Evolutionary conservation across 2,329 filamentous ascomycete species (phyloP).

Genomic region (Parastagonospora avenae): DNA sequence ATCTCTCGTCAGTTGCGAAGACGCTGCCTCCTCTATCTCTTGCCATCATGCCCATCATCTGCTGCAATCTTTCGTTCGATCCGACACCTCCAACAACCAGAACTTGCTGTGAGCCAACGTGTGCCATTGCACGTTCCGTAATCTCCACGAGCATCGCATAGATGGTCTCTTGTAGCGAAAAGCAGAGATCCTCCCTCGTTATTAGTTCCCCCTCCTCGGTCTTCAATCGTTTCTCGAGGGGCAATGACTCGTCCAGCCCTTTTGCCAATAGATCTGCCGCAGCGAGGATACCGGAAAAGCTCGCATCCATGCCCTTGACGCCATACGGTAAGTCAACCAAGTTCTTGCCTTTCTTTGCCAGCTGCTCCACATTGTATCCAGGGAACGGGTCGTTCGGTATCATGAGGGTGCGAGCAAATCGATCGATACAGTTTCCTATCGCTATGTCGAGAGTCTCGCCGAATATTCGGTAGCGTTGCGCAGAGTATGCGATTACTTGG

Average conservation of each 20-base stretch:
- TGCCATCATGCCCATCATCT: constrained; percentile 99
- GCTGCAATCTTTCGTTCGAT: constrained; percentile 89
- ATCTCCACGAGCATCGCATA: constrained; percentile 98
- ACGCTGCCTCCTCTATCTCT: constrained; percentile 85
- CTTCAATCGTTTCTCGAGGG: constrained; percentile 47
- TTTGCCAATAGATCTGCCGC: constrained; percentile 79
- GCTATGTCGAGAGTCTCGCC: constrained; percentile 97
- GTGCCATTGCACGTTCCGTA: constrained; percentile 97
- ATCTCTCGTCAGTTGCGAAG: constrained; percentile 94
- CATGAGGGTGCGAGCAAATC: constrained; percentile 86
- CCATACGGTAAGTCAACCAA: constrained; percentile 91
- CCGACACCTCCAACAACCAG: constrained; percentile 95
- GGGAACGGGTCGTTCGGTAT: constrained; percentile 97
- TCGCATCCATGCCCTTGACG: constrained; percentile 99
- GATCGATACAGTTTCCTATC: constrained; percentile 95
- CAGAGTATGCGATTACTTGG: constrained; percentile 95
- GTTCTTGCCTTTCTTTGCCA: constrained; percentile 74
- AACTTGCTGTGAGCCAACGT: constrained; percentile 89
- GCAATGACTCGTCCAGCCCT: constrained; percentile 57
- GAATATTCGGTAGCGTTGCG: constrained; percentile 95
- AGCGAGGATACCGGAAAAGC: constrained; percentile 89
- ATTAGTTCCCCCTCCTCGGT: constrained; percentile 62
- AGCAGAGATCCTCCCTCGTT: constrained; percentile 86
- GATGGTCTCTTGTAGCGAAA: constrained; percentile 92
- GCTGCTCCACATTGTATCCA: constrained; percentile 96